These are phyloP conservation scores for Rhizopogon roseolus DNA, from an alignment of 768 basidiomycete species.

Conservation along the genomic window DNA sequence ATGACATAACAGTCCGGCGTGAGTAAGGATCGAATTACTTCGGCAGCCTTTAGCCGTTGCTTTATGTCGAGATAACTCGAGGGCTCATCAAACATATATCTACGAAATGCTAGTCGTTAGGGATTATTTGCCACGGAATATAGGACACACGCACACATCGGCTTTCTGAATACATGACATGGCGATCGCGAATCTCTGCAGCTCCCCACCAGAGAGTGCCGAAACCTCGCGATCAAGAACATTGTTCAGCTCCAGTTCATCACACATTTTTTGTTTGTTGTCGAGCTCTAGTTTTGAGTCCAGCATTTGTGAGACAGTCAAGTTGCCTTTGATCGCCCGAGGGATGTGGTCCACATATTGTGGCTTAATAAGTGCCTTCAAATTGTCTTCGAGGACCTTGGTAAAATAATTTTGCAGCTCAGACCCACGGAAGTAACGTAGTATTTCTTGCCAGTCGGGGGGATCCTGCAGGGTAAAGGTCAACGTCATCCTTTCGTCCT, in stretches of 20 bases:
- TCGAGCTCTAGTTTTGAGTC: conserved; percentile 84
- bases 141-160: conserved; percentile 69
- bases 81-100: conserved; percentile 99
- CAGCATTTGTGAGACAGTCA: conserved; percentile 89
- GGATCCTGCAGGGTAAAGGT: conserved; percentile 59
- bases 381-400: conserved; percentile 96
- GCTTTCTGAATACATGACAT: conserved; percentile 94
- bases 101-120: conserved; percentile 23
- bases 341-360: conserved; percentile 99
- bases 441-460: conserved; percentile 98
- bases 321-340: conserved; percentile 84
- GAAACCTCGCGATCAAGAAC: conserved; percentile 81
- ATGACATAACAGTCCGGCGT: conserved; percentile 87
- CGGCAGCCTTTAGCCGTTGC: conserved; percentile 91
- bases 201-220: conserved; percentile 92
- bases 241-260: conserved; percentile 82
- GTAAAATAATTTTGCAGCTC: conserved; percentile 99
- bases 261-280: conserved; percentile 83
- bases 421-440: conserved; percentile 97
- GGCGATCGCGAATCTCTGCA: conserved; percentile 97
- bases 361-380: conserved; percentile 98
- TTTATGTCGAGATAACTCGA: conserved; percentile 97
- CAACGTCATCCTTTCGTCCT: background rate
- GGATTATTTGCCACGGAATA: background rate
- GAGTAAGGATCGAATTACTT: conserved; percentile 88